These are phyloP conservation scores for Bipolaris sorokiniana DNA, from an alignment of 2,329 filamentous ascomycete genomes.

Conservation along the genomic window DNA sequence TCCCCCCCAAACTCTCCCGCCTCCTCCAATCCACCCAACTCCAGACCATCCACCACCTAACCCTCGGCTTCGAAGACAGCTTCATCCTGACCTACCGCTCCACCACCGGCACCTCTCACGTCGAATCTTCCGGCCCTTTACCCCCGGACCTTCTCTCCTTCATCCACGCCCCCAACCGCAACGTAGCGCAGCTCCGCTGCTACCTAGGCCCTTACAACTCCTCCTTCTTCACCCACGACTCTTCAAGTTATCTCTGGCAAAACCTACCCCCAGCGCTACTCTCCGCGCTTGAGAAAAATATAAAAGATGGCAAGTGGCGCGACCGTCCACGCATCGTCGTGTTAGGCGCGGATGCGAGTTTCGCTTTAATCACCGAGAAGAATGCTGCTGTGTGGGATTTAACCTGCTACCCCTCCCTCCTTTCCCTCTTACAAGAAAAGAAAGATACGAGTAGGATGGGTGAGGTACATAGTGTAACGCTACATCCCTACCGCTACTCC, in stretches of 20 bases:
- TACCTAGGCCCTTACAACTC: slow-evolving; percentile 42
- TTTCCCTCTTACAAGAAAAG: slow-evolving; percentile 25
- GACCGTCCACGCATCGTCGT: slow-evolving; percentile 43
- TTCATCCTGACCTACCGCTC: slow-evolving; percentile 46
- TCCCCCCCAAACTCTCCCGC: slow-evolving; percentile 35
- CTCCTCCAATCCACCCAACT: slow-evolving; percentile 35
- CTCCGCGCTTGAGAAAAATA: slow-evolving; percentile 33
- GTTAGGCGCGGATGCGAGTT: slow-evolving; percentile 38
- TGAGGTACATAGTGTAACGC: slow-evolving; percentile 26
- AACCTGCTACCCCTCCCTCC: slow-evolving; percentile 27
- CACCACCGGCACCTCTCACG: slow-evolving; percentile 28
- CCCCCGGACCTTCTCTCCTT: slow-evolving; percentile 37
- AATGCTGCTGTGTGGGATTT: slow-evolving; percentile 41
- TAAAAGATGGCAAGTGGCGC: slow-evolving; percentile 38
- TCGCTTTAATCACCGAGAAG: slow-evolving; percentile 40
- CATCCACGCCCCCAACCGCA: slow-evolving; percentile 31
- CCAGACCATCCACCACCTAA: slow-evolving; percentile 37
- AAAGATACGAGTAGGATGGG: slow-evolving; percentile 16
- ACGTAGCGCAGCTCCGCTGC: slow-evolving; percentile 37
- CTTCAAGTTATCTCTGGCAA: slow-evolving; percentile 46
- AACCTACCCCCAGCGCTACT: slow-evolving; percentile 37
- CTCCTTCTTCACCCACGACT: slow-evolving; percentile 43
- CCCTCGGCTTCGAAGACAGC: slow-evolving; percentile 42
- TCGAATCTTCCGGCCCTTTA: slow-evolving; percentile 31
- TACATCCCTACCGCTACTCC: slow-evolving; percentile 44